Evolutionary conservation across 2,329 filamentous ascomycete genomes (phyloP), one percentile per base, ranked within the genome.

Genomic region (Nannizziopsis barbatae): DNA sequence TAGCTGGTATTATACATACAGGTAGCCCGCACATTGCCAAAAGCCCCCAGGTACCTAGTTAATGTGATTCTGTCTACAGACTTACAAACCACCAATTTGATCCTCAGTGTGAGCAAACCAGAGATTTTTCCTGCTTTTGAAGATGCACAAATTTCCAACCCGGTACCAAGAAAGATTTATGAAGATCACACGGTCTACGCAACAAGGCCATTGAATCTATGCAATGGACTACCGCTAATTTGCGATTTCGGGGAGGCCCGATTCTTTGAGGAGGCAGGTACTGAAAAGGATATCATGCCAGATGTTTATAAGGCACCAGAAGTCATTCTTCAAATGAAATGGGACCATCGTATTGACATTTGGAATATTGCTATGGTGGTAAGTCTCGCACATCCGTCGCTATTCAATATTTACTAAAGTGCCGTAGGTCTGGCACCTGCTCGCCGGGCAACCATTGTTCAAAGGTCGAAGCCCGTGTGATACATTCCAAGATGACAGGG

Each of bases 341-440:
- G 57, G 58, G 56, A 53, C 33, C 43, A 35, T n/a, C 47, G 50
- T 35, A 48, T 58, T 36, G 58, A 60, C 42, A 55, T 60, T 17
- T 61, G 58, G 58, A 54, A 51, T 38, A 41, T 60, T 35, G 58
- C 50, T 20, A 45, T 53, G n/a, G 53, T 58, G 50, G 56, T 58
- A 51, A 42, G 55, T 27, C 15, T 32, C 3, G 3, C 35, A 17
- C 10, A 5, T 40, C 3, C 31, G 31, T 18, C 15, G 12, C 31
- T 39, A 2, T 43, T 27, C 32, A 5, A 35, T 33, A 9, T 36
- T 10, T 15, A 15, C 31, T 45, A 38, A 45, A 10, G 15, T 22
- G 38, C 7, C n/a, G n/a, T 38, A 52, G 50, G 15, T 46, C 15
- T 52, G 50, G 50, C 33, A 52, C 40, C 42, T 52, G 7, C n/a